Percentiles rank a stretch among this genome's conserved stretches.
Evolutionary conservation across 441 rosid species (phyloP).

Genomic region (Raphanus hybrid): DNA sequence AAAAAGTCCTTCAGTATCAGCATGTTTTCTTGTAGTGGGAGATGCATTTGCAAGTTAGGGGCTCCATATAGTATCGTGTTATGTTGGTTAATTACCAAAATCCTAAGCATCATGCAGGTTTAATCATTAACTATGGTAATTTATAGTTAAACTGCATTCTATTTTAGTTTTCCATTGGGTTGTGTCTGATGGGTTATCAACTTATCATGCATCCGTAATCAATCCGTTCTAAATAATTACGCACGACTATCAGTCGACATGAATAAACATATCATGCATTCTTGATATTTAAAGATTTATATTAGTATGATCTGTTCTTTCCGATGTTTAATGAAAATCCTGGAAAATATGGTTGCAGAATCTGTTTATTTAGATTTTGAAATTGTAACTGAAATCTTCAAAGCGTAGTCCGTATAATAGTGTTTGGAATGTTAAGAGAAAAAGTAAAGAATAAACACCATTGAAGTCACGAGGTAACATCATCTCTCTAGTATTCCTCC

Average conservation of each 20-base stretch:
- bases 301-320: not conserved
- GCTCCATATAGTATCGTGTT: not conserved
- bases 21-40: too few relatives aligned
- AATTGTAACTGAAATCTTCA: not conserved
- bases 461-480: constrained; percentile 21
- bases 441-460: constrained; percentile 17
- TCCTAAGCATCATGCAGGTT: constrained; percentile 4
- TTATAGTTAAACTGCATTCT: constrained; percentile 1
- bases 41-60: constrained; percentile 7
- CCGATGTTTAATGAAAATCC: not conserved
- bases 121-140: not conserved
- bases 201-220: not conserved
- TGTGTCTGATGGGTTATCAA: not conserved
- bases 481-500: constrained; percentile 3
- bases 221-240: not conserved
- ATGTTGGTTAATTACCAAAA: not conserved
- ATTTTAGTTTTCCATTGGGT: not conserved
- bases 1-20: too few relatives aligned
- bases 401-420: not conserved
- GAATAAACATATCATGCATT: not conserved
- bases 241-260: not conserved
- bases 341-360: not conserved
- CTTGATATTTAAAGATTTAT: not conserved
- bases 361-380: not conserved
- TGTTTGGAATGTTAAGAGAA: not conserved